phyloP scores from a whole-genome alignment of 139 green algal species.

The Coccomyxa sp. region DNA sequence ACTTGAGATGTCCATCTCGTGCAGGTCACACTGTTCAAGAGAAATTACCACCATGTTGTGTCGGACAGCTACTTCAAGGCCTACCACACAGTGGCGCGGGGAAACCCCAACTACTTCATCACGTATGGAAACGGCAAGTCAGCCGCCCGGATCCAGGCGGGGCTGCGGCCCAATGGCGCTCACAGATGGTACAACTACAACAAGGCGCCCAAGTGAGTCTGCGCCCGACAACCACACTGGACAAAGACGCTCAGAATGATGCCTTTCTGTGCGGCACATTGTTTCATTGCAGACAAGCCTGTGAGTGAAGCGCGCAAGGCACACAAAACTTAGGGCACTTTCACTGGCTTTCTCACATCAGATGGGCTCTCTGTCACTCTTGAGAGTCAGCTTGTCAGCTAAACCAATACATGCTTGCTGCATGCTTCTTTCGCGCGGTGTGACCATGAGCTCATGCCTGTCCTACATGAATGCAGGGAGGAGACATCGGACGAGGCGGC shows the following conservation, averaged over 20 bases:
- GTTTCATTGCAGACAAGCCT: no score
- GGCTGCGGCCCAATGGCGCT: conserved; percentile 72
- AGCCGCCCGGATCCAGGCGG: conserved; percentile 51
- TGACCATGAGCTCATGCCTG: background rate
- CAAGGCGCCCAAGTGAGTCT: conserved; percentile 33
- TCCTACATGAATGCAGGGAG: conserved; percentile 42
- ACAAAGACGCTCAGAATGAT: background rate
- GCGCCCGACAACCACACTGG: background rate
- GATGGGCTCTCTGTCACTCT: no score
- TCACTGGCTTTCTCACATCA: no score
- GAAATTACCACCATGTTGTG: conserved; percentile 71
- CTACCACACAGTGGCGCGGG: conserved; percentile 51
- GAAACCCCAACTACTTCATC: conserved; percentile 85
- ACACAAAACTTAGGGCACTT: background rate
- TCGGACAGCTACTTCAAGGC: conserved; percentile 65
- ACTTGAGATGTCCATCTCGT: background rate
- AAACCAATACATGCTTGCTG: no score
- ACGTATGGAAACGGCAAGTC: conserved; percentile 79
- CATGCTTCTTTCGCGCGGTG: no score
- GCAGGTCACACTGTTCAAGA: conserved; percentile 80
- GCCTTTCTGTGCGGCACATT: background rate
- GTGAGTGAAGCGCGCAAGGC: background rate
- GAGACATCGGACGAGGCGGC: conserved; percentile 55
- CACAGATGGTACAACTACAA: conserved; percentile 76
- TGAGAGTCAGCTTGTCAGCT: no score